Conservation (phyloP, 352 stramenopile species). For the Peronospora farinosa region DNA sequence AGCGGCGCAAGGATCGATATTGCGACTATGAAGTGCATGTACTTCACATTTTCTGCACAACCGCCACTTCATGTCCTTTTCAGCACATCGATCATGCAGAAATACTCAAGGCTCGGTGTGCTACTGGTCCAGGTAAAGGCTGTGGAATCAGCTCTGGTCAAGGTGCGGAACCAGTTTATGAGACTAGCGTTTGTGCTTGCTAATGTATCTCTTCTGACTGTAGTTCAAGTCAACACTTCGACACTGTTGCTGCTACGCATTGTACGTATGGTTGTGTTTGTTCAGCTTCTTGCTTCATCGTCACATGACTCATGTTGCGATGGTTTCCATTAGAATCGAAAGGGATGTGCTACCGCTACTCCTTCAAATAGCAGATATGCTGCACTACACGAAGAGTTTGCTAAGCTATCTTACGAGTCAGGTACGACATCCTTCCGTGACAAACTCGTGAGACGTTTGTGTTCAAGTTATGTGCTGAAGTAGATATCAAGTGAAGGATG, state of each 20-base stretch:
- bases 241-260: constrained; percentile 37
- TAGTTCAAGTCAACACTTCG: constrained; percentile 61
- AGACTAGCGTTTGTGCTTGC: not conserved
- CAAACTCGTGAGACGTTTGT: not conserved
- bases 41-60: constrained; percentile 45
- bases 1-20: constrained; percentile 43
- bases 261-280: constrained; percentile 28
- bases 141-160: constrained; percentile 48
- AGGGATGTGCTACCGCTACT: constrained; percentile 35
- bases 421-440: constrained; percentile 27
- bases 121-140: constrained; percentile 63
- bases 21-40: constrained; percentile 45
- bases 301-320: not conserved
- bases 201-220: constrained; percentile 1
- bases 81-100: constrained; percentile 45
- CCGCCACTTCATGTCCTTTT: constrained; percentile 60
- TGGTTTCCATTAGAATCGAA: constrained; percentile 30
- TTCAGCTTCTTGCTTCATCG: not conserved
- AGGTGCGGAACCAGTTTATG: constrained; percentile 25
- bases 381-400: constrained; percentile 68
- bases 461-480: constrained; percentile 1
- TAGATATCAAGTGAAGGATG: constrained; percentile 30
- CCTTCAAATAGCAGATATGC: constrained; percentile 59
- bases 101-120: constrained; percentile 52
- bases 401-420: constrained; percentile 65